Evolutionary conservation across 768 basidiomycete species (phyloP), one percentile per base, ranked within the genome.

Genomic region (Kwoniella shandongensis): DNA sequence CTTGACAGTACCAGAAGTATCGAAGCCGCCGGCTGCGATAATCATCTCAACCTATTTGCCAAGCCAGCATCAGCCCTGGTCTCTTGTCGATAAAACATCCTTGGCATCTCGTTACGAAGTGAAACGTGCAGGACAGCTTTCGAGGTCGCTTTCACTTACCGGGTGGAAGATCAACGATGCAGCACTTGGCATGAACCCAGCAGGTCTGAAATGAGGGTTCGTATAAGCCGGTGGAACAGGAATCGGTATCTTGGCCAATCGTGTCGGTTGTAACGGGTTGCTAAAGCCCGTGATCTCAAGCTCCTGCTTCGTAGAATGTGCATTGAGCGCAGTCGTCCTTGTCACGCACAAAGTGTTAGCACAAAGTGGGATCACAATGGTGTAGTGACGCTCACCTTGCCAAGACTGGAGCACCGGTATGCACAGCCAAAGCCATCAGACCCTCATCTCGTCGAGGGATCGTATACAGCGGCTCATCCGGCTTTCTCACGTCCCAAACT

Each of bases 381-480:
- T 26, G 17, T 5, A 44, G 47, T 44, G 29, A 22, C 3, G 47
- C 88, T 76, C 72, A 94, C 91, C 84, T 82, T 22, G 89, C 91
- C 73, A 94, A 89, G 17, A 97, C 86, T 36, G 85, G 84, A 0
- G 89, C 83, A 48, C 86, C 82, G 10, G 86, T 80, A 76, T 99
- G 96, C 1, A 89, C 85, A 62, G 96, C 91, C 64, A 98, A 88
- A 1, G 86, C 83, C 10, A 89, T 84, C 44, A 97, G 79, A 10
- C 92, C 91, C 27, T 84, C 77, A 1, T 83, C 82, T 62, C 87
- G 84, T 22, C 84, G 73, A 36, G 86, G 81, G 81, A 88, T 85
- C 36, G 83, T 81, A 46, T 84, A 80, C 12, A 83, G 70, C 4
- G 89, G 81, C 27, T 75, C 76, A 41, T 87, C 84, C 2, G 79